phyloP scores from a whole-genome alignment of 2,329 filamentous ascomycete genomes.

The Hortaea sp. region DNA sequence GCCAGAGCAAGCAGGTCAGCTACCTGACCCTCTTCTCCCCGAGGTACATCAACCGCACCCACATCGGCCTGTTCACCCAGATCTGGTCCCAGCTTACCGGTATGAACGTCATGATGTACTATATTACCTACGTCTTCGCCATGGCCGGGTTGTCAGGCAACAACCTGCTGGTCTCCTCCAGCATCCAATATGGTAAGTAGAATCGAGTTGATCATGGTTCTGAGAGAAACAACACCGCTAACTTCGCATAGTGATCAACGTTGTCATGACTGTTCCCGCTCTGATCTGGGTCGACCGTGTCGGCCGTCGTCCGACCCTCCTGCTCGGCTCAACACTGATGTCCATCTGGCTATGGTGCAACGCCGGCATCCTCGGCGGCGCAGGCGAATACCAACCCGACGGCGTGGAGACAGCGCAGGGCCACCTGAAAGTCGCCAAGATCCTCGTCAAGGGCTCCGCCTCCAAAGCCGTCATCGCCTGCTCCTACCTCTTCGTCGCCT shows the following conservation, averaged over 20 bases:
- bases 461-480: conserved; percentile 51
- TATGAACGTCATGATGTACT: conserved; percentile 60
- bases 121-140: conserved; percentile 51
- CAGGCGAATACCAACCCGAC: conserved; percentile 36
- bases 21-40: conserved; percentile 65
- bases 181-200: conserved; percentile 49
- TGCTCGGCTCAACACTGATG: conserved; percentile 59
- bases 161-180: conserved; percentile 53
- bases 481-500: conserved; percentile 63
- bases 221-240: too few species aligned
- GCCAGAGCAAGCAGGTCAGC: conserved; percentile 55
- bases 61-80: conserved; percentile 62
- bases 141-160: conserved; percentile 54
- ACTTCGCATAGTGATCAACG: conserved; percentile 53
- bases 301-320: conserved; percentile 59
- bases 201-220: too few species aligned
- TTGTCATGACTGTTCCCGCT: conserved; percentile 66
- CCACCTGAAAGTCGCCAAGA: conserved; percentile 32
- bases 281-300: conserved; percentile 65
- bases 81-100: conserved; percentile 69
- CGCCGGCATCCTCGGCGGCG: conserved; percentile 51
- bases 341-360: conserved; percentile 51
- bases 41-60: conserved; percentile 62
- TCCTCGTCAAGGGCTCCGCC: conserved; percentile 29
- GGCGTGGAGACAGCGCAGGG: conserved; percentile 20